phyloP scores from a whole-genome alignment of 306 rosid species.

The Cucumis cinereus region DNA sequence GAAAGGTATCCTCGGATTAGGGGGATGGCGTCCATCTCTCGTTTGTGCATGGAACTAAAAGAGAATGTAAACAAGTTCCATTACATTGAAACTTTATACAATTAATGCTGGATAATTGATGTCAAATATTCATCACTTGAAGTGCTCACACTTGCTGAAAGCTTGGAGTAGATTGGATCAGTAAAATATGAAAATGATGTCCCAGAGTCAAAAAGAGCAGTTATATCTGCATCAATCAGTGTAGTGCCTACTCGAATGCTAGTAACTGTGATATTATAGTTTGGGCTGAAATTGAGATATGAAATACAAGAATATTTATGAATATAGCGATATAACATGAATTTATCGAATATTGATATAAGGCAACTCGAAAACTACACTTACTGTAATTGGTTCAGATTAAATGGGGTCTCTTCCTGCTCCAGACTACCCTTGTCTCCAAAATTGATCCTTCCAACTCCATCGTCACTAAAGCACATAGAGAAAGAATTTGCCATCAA shows the following conservation, averaged over 20 bases:
- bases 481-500: slow-evolving; percentile 77
- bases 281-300: slow-evolving; percentile 54
- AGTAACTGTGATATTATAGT: slow-evolving; percentile 67
- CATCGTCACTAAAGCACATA: slow-evolving; percentile 90
- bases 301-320: slow-evolving; percentile 5
- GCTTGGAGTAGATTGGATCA: slow-evolving; percentile 55
- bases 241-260: slow-evolving; percentile 64
- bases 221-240: slow-evolving; percentile 46
- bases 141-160: slow-evolving; percentile 58
- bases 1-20: slow-evolving; percentile 73
- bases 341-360: slow-evolving; percentile 19
- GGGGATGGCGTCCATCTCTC: slow-evolving; percentile 42
- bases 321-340: slow-evolving; percentile 3
- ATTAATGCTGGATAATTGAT: slow-evolving; percentile 2
- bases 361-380: slow-evolving; percentile 42
- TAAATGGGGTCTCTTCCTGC: slow-evolving; percentile 82
- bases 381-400: slow-evolving; percentile 69
- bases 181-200: slow-evolving; percentile 83
- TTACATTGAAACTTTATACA: not conserved
- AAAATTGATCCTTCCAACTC: slow-evolving; percentile 81
- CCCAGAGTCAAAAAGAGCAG: slow-evolving; percentile 85
- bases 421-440: slow-evolving; percentile 87
- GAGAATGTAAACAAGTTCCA: slow-evolving; percentile 1
- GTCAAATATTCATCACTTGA: not conserved
- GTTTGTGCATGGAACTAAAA: slow-evolving; percentile 70